phyloP scores from a whole-genome alignment of 2,329 filamentous ascomycete genomes.

The Hypoxylon sp. region DNA sequence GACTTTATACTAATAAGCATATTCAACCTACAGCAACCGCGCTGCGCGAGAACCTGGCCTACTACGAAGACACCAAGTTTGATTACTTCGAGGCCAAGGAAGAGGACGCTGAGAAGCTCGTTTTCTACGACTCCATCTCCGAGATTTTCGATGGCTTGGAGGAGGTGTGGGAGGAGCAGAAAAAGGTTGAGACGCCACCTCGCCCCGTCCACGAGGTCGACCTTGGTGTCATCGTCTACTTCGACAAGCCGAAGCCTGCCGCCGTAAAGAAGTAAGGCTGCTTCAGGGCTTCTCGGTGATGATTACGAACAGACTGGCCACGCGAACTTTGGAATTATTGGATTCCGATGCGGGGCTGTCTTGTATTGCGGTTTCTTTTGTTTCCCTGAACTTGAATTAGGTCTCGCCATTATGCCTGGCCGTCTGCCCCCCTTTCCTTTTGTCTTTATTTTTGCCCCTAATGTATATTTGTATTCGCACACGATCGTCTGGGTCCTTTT shows the following conservation, averaged over 20 bases:
- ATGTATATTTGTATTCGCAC: not conserved
- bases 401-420: not conserved
- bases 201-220: not conserved
- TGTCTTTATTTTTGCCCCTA: not conserved
- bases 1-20: conserved; percentile 5
- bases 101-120: not conserved
- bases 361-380: not conserved
- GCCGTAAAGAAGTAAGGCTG: not conserved
- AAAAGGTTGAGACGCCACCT: not conserved
- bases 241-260: not conserved
- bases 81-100: conserved; percentile 44
- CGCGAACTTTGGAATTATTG: not conserved
- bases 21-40: conserved; percentile 36
- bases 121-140: not conserved
- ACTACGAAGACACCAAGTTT: conserved; percentile 40
- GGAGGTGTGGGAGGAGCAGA: not conserved
- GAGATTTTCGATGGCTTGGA: not conserved
- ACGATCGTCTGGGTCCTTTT: not conserved
- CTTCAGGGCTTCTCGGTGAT: not conserved
- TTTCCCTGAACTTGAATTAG: not conserved
- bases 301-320: not conserved
- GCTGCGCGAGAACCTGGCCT: conserved; percentile 15
- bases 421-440: not conserved
- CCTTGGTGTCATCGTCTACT: conserved; percentile 3
- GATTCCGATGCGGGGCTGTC: not conserved